Base-by-base conservation (phyloP, 306 rosid genomes). In the Inga oerstediana region DNA sequence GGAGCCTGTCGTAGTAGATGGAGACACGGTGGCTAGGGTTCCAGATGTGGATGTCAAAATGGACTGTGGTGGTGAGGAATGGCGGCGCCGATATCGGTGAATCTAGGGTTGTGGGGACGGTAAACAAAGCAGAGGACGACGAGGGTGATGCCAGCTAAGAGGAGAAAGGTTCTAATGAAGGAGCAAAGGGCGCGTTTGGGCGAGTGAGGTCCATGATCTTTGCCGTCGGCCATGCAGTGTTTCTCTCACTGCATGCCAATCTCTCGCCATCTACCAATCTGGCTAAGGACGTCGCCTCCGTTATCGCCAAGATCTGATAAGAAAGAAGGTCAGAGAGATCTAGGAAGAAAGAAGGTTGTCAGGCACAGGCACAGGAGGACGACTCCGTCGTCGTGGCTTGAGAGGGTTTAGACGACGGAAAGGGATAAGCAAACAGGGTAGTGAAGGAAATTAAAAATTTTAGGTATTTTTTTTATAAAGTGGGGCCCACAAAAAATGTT, bases 11-110 rank as follows among this genome's bases (percentile, higher is more conserved):
- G 30, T 88, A 90, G 92, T 86, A 86, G 64, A 92, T 88, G 0
- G 97, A 88, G 54, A 92, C 92, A 1, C 91, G 91, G 39, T 20
- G 86, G 91, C 90, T 95, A 20, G 98, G 98, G 89, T 95, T 95
- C 8, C 90, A 79, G 0, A 90, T 87, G 70, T 89, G 59, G 83
- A 95, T 20, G 27, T 94, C 92, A 90, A 95, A 91, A 35, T 95
- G 99, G 88, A 92, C 81, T 74, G 91, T 64, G 84, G 91, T 65
- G 76, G 93, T 80, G 56, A 93, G 80, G 24, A 80, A 82, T 0
- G 92, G 94, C 86, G 13, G 91, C 96, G 0, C 89, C 86, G 56
- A 87, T 75, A 17, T 93, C 88, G 11, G 75, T 78, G 90, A 95
- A 90, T 14, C 59, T 86, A 0, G 99, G 99, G 20, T 89, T 87